These are phyloP conservation scores for Phytophthora boehmeriae DNA, from an alignment of 352 stramenopile species.

Conservation along the genomic window DNA sequence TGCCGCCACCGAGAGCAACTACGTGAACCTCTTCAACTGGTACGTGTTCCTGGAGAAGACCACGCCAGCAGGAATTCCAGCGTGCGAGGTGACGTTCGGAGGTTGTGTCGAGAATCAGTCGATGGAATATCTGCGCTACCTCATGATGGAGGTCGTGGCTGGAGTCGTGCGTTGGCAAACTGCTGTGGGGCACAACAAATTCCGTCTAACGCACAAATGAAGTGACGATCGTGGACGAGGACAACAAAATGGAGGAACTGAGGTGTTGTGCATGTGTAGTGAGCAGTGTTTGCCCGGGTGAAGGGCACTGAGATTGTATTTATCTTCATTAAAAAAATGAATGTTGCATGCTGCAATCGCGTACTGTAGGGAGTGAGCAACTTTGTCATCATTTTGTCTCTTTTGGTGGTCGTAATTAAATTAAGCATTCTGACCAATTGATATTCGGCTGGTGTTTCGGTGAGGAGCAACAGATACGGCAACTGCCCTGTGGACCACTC, in stretches of 20 bases:
- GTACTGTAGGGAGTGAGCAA: too few relatives aligned
- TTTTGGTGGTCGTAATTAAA: too few relatives aligned
- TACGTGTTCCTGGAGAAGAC: conserved; percentile 71
- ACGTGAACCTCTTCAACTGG: conserved; percentile 75
- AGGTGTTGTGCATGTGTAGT: conserved; percentile 22
- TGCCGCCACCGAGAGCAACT: conserved; percentile 51
- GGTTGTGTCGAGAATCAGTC: conserved; percentile 57
- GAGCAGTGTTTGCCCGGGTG: conserved; percentile 13
- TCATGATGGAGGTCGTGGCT: conserved; percentile 69
- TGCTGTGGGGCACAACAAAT: conserved; percentile 59
- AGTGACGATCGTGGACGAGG: neutral
- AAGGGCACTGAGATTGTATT: conserved; percentile 31
- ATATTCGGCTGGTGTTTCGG: neutral
- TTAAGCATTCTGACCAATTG: too few relatives aligned
- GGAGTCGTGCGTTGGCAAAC: conserved; percentile 73
- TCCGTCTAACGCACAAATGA: conserved; percentile 44
- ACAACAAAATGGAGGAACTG: neutral
- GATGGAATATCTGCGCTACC: conserved; percentile 60
- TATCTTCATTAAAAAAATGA: conserved; percentile 14
- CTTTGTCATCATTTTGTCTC: neutral
- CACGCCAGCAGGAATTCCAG: conserved; percentile 20
- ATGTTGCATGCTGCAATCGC: neutral
- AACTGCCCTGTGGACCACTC: neutral
- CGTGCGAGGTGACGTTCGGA: conserved; percentile 72
- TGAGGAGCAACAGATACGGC: neutral